Conservation (phyloP, 2,329 filamentous ascomycete genomes). For the Stemphylium beticola region DNA sequence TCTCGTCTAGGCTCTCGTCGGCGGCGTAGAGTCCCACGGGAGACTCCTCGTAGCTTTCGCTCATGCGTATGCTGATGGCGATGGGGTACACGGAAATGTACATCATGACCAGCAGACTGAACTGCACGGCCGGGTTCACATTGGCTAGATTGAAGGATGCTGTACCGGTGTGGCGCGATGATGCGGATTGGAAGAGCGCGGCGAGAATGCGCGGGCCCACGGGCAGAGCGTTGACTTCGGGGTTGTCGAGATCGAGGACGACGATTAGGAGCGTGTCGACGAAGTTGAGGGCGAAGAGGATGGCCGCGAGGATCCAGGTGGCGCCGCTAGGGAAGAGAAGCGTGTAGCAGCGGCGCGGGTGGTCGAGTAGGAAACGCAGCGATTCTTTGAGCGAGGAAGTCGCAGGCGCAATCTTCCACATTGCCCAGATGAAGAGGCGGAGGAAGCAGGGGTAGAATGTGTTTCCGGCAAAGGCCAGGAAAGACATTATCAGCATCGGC, state of each 20-base stretch:
- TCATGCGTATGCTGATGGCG: conserved; percentile 90
- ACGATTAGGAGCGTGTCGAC: conserved; percentile 91
- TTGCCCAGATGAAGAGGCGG: conserved; percentile 88
- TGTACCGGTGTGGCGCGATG: conserved; percentile 90
- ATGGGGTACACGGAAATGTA: conserved; percentile 98
- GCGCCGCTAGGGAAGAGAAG: conserved; percentile 87
- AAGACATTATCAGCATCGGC: conserved; percentile 77
- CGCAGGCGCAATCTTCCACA: conserved; percentile 69
- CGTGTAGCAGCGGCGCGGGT: conserved; percentile 95
- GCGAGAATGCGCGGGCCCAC: conserved; percentile 79
- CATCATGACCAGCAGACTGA: conserved; percentile 98
- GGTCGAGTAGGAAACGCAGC: conserved; percentile 86
- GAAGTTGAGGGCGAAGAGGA: conserved; percentile 80
- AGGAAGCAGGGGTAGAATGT: conserved; percentile 96
- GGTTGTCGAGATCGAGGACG: conserved; percentile 81
- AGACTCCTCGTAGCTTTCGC: conserved; percentile 95
- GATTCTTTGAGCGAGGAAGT: conserved; percentile 84
- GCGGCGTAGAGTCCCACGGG: conserved; percentile 75
- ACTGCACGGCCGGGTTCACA: conserved; percentile 88
- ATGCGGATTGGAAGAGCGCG: conserved; percentile 87
- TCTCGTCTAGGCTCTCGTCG: conserved; percentile 52
- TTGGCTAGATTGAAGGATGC: conserved; percentile 76
- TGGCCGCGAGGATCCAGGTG: conserved; percentile 94
- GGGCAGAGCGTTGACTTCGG: conserved; percentile 70
- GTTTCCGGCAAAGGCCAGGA: conserved; percentile 92